phyloP scores from a whole-genome alignment of 305 asterid species.

The Rubia tinctorum region DNA sequence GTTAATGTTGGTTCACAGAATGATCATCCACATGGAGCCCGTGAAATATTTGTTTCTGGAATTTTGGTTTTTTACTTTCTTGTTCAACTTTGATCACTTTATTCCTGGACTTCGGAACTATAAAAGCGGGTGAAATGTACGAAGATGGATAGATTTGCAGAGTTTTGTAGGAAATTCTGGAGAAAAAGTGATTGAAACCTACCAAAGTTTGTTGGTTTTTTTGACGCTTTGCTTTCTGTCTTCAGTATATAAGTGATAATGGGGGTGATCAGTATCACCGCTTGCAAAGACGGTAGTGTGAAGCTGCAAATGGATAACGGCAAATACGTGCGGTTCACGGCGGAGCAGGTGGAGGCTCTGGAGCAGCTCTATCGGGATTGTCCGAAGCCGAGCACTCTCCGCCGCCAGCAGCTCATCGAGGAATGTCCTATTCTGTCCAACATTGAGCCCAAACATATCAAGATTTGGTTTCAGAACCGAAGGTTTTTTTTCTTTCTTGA shows the following conservation, averaged over 20 bases:
- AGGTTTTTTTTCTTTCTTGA: conserved; percentile 47
- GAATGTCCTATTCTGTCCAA: conserved; percentile 89
- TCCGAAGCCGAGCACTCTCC: conserved; percentile 89
- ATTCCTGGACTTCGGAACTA: background rate
- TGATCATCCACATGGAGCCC: background rate
- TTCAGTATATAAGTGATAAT: conserved; percentile 49
- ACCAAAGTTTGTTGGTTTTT: background rate
- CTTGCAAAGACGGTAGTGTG: conserved; percentile 50
- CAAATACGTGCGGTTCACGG: conserved; percentile 93
- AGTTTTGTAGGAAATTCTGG: background rate
- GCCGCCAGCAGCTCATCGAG: conserved; percentile 88
- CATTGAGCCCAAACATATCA: conserved; percentile 99
- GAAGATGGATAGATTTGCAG: background rate
- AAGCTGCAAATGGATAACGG: conserved; percentile 78
- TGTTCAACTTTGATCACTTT: background rate
- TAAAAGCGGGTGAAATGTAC: background rate
- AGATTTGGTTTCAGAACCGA: conserved; percentile 99
- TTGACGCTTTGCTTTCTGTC: conserved; percentile 13
- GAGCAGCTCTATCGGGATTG: conserved; percentile 91
- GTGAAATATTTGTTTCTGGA: no score
- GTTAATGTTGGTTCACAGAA: conserved; percentile 7
- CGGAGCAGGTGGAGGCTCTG: conserved; percentile 97
- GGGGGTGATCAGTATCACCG: conserved; percentile 85
- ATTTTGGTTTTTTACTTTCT: no score
- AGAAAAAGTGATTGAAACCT: background rate